phyloP scores from a whole-genome alignment of 108 stramenopile species.

The Parmales sp. region DNA sequence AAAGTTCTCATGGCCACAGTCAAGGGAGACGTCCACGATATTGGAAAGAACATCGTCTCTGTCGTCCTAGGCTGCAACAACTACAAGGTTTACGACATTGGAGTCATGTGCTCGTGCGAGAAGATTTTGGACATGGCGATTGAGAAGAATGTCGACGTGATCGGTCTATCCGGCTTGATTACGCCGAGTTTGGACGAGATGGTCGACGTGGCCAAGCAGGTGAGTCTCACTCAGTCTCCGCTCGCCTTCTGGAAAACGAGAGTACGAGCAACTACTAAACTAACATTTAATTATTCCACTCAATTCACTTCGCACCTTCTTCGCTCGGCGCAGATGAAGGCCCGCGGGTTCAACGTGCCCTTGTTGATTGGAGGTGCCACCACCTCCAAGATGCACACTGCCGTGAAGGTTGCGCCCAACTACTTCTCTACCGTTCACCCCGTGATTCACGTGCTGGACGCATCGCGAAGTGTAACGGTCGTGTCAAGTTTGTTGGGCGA shows the following conservation, averaged over 20 bases:
- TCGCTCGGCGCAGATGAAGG: too few relatives aligned
- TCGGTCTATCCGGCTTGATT: conserved; percentile 97
- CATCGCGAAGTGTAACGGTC: conserved; percentile 92
- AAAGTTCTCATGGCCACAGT: conserved; percentile 98
- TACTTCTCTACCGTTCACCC: conserved; percentile 83
- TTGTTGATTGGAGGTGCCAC: conserved; percentile 98
- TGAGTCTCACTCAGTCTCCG: too few relatives aligned
- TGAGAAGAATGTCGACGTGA: conserved; percentile 88
- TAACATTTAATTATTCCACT: too few relatives aligned
- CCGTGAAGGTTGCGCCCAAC: conserved; percentile 95
- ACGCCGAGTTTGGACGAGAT: conserved; percentile 99
- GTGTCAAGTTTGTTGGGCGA: conserved; percentile 76
- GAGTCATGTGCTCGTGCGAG: conserved; percentile 97
- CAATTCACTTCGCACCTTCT: too few relatives aligned
- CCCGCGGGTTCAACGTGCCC: conserved; percentile 86
- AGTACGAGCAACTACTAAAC: too few relatives aligned
- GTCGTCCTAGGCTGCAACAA: conserved; percentile 99
- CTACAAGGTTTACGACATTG: conserved; percentile 98
- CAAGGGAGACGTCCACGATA: conserved; percentile 99
- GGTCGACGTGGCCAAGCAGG: conserved; percentile 97
- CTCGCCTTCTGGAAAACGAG: too few relatives aligned
- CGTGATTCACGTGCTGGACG: conserved; percentile 97
- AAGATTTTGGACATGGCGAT: conserved; percentile 82
- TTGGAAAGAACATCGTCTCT: conserved; percentile 99
- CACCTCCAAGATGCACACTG: conserved; percentile 98